Percentiles rank a stretch among this genome's conserved stretches.
phyloP scores from a whole-genome alignment of 805 yeast genomes.

The Pichia pseudocactophila region DNA sequence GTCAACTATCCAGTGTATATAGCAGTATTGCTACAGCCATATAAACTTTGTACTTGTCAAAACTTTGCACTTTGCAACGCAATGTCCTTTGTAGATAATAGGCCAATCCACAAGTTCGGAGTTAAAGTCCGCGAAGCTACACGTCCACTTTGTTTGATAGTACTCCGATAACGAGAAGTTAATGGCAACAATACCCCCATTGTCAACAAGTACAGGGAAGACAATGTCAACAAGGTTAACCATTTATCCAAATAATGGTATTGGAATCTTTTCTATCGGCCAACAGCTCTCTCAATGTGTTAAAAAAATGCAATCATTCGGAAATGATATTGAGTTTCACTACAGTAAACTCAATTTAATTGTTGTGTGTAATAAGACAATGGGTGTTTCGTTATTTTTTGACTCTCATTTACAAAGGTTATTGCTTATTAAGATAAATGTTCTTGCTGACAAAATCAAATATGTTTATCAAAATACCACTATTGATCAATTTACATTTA shows the following conservation, averaged over 20 bases:
- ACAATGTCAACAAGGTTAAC: slow-evolving; percentile 12
- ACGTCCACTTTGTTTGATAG: no score
- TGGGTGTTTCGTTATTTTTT: slow-evolving; percentile 20
- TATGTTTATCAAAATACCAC: slow-evolving; percentile 18
- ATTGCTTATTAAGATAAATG: slow-evolving; percentile 21
- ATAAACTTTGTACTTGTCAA: no score
- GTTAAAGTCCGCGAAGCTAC: no score
- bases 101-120: no score
- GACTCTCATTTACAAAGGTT: slow-evolving; percentile 21
- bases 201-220: no score
- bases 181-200: no score
- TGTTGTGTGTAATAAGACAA: slow-evolving; percentile 17
- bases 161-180: no score
- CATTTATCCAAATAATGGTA: slow-evolving; percentile 20
- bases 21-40: no score
- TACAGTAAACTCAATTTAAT: slow-evolving; percentile 15
- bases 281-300: slow-evolving; percentile 19
- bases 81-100: no score
- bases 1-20: no score
- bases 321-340: slow-evolving; percentile 17
- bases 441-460: slow-evolving; percentile 8
- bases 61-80: no score
- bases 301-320: slow-evolving; percentile 8
- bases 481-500: slow-evolving; percentile 25
- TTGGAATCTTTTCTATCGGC: slow-evolving; percentile 21